Evolutionary conservation across 2,329 filamentous ascomycete species (phyloP).

Genomic region (Alternaria tenuissima): DNA sequence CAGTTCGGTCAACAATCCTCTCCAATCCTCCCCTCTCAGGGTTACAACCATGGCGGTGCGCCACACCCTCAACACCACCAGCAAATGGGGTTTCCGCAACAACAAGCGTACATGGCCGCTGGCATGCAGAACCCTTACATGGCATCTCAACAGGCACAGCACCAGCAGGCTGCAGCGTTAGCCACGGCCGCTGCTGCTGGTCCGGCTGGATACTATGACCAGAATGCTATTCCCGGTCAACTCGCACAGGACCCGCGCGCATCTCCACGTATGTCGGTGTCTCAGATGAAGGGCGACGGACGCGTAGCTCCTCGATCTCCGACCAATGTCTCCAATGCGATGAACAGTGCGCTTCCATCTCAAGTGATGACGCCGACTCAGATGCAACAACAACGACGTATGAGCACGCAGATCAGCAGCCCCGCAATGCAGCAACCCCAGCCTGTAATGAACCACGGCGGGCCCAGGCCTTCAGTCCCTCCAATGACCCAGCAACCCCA

Average conservation of each 20-base stretch:
- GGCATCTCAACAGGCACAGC: slow-evolving; percentile 87
- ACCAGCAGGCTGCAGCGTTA: slow-evolving; percentile 92
- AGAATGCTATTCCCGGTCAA: slow-evolving; percentile 69
- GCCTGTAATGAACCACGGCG: slow-evolving; percentile 76
- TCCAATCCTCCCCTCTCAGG: slow-evolving; percentile 80
- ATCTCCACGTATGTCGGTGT: slow-evolving; percentile 78
- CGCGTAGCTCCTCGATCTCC: slow-evolving; percentile 78
- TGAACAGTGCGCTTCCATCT: slow-evolving; percentile 54
- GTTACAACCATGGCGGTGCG: slow-evolving; percentile 69
- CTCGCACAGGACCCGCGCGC: slow-evolving; percentile 63
- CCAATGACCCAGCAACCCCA: slow-evolving; percentile 69
- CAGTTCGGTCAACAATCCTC: slow-evolving; percentile 70
- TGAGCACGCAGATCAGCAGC: slow-evolving; percentile 54
- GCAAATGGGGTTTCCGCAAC: slow-evolving; percentile 78
- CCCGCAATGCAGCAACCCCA: slow-evolving; percentile 71
- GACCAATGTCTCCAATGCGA: slow-evolving; percentile 70
- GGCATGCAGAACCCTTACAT: slow-evolving; percentile 79
- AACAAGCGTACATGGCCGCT: slow-evolving; percentile 75
- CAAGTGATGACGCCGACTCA: slow-evolving; percentile 52
- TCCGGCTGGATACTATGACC: slow-evolving; percentile 69
- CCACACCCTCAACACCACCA: slow-evolving; percentile 69
- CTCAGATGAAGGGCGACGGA: slow-evolving; percentile 73
- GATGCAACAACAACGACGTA: slow-evolving; percentile 50
- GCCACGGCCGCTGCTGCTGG: slow-evolving; percentile 92
- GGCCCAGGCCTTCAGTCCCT: slow-evolving; percentile 60